Conservation (phyloP, 352 stramenopile species). For the Globisporangium splendens region DNA sequence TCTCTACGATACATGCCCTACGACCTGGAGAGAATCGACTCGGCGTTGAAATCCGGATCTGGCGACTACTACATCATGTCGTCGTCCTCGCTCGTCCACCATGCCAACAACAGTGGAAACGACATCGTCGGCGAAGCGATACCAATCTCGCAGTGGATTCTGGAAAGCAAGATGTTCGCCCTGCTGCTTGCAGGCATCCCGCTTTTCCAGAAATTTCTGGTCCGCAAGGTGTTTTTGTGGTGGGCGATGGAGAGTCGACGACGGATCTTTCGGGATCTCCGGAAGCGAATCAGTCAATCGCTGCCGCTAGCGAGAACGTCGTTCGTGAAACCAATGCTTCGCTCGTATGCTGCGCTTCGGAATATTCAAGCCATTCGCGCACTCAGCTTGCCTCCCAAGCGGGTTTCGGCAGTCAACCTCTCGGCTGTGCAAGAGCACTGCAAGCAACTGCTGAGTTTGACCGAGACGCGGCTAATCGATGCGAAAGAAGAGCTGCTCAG, state of each 20-base stretch:
- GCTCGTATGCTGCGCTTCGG: slow-evolving; percentile 30
- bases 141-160: slow-evolving; percentile 60
- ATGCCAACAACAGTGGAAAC: slow-evolving; percentile 33
- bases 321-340: slow-evolving; percentile 39
- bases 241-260: slow-evolving; percentile 35
- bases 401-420: slow-evolving; percentile 24
- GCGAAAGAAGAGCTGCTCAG: slow-evolving; percentile 52
- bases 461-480: slow-evolving; percentile 64
- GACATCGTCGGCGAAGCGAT: slow-evolving; percentile 52
- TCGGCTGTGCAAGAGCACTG: slow-evolving; percentile 42
- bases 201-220: slow-evolving; percentile 70
- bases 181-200: slow-evolving; percentile 61
- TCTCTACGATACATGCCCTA: slow-evolving; percentile 52
- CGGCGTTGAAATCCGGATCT: slow-evolving; percentile 20
- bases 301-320: slow-evolving; percentile 36
- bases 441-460: slow-evolving; percentile 27
- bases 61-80: slow-evolving; percentile 76
- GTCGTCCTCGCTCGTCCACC: slow-evolving; percentile 51
- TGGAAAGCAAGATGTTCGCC: slow-evolving; percentile 75
- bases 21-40: slow-evolving; percentile 39
- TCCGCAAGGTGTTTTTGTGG: slow-evolving; percentile 50
- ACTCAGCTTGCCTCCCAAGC: slow-evolving; percentile 33
- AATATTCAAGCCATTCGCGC: slow-evolving; percentile 40
- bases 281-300: slow-evolving; percentile 22
- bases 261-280: slow-evolving; percentile 43